phyloP scores from a whole-genome alignment of 176 grass and related monocot genomes.

The Oryza glumipatula region DNA sequence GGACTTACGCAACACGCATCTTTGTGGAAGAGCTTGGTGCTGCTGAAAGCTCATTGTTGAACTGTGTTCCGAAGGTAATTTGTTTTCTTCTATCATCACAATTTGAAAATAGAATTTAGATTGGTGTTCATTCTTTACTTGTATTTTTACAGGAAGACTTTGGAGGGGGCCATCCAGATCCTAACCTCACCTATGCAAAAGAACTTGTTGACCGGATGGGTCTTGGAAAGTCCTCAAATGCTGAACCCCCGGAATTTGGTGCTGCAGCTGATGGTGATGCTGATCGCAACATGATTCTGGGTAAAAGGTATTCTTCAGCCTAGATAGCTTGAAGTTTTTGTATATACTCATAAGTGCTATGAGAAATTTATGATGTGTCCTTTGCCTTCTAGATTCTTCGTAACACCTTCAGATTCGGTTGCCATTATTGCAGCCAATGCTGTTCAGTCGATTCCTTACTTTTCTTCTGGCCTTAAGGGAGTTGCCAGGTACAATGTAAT shows the following conservation, averaged over 20 bases:
- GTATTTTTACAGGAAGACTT: slow-evolving; percentile 85
- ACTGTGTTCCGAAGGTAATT: slow-evolving; percentile 87
- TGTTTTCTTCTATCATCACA: slow-evolving; percentile 4
- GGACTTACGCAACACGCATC: slow-evolving; percentile 81
- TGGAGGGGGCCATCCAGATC: slow-evolving; percentile 95
- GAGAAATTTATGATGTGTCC: slow-evolving; percentile 25
- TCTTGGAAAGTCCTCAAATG: slow-evolving; percentile 70
- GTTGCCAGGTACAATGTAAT: slow-evolving; percentile 80
- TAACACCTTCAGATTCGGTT: slow-evolving; percentile 97
- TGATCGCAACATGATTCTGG: slow-evolving; percentile 97
- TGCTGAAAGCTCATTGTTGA: slow-evolving; percentile 85
- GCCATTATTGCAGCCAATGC: slow-evolving; percentile 99
- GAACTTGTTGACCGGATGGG: slow-evolving; percentile 96
- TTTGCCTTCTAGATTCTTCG: slow-evolving; percentile 80
- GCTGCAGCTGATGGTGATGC: slow-evolving; percentile 99
- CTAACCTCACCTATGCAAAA: slow-evolving; percentile 98
- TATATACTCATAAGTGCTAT: slow-evolving; percentile 19
- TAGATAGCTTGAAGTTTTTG: background rate
- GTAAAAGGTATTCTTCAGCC: slow-evolving; percentile 73
- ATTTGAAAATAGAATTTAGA: slow-evolving; percentile 9
- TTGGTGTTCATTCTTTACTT: slow-evolving; percentile 30
- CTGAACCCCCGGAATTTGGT: slow-evolving; percentile 94
- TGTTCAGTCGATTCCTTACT: slow-evolving; percentile 93
- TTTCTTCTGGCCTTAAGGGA: slow-evolving; percentile 92
- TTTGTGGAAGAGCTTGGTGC: slow-evolving; percentile 99